Base-by-base conservation (phyloP, 1,284 basidiomycete species). In the Ustilago crameri region DNA sequence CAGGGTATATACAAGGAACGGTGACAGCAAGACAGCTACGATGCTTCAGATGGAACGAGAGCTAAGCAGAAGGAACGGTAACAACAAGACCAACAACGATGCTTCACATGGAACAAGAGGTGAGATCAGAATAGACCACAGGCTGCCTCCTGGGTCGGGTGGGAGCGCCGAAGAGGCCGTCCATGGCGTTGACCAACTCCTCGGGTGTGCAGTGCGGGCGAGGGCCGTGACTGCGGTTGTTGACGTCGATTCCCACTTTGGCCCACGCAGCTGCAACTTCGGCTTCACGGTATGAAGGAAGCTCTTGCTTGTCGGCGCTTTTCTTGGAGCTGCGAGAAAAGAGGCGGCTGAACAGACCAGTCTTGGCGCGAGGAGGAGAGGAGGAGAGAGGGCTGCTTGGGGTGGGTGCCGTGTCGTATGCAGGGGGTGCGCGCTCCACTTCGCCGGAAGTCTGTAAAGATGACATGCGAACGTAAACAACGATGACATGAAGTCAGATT, bases 121-220 rank as follows among this genome's bases (percentile, higher is more conserved):
- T 44, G 9, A 44, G 45, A n/a, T 38, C 37, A 0, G 53, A 46
- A 23, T 43, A 24, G 5, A 52, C 37, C 23, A 42, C 27, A 2
- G 17, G 34, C 45, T 24, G 37, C 53, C 18, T 26, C 37, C 40
- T 51, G 27, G 56, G 8, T 14, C 24, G 18, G 17, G 58, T 30
- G 3, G 58, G 42, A 22, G 51, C 20, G 17, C 69, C 69, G 24
- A 72, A 67, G 9, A 72, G 45, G 1, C 49, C 65, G 26, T 74
- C 57, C 61, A 69, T 61, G 34, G 61, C 54, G 14, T 9, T 9
- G 10, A 59, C 20, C 60, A 42, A 50, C 27, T 74, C 62, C 8
- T 69, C 56, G 0, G 71, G 71, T 1, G 71, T 74, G 48, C 71
- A 74, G 4, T 62, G 20, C 15, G 71, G 71, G 8, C 43, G 40